Evolutionary conservation across 2,329 filamentous ascomycete genomes (phyloP).

Genomic region (Lizonia empirigonia): DNA sequence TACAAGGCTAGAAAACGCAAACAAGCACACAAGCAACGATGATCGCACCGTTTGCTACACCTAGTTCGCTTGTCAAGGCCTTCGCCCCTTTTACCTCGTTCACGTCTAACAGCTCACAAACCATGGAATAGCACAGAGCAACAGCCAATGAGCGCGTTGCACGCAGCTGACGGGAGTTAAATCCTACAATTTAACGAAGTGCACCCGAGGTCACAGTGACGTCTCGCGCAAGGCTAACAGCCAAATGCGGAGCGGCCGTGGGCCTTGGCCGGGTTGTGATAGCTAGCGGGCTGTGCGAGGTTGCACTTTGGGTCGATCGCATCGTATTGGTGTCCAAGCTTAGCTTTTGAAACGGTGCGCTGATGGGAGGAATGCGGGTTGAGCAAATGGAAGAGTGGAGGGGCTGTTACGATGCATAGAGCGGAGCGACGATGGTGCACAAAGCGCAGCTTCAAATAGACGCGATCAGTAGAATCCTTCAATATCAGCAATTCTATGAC

Average conservation of each 20-base stretch:
- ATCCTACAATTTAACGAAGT: conserved; percentile 3
- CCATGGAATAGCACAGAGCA: conserved; percentile 12
- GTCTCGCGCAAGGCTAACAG: conserved; percentile 15
- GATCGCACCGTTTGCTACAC: too few species aligned
- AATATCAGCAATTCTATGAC: not conserved
- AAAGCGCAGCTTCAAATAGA: not conserved
- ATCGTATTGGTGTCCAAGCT: conserved; percentile 10
- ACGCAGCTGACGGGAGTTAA: not conserved
- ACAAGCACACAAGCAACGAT: conserved; percentile 10
- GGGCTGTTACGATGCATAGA: not conserved
- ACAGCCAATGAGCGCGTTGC: conserved; percentile 7
- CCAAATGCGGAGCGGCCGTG: conserved; percentile 9
- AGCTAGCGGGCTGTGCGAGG: conserved; percentile 10
- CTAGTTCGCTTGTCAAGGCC: conserved; percentile 9
- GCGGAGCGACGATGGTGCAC: not conserved
- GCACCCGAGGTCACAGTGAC: conserved; percentile 17
- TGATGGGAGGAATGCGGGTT: conserved; percentile 7
- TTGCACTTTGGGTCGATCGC: conserved; percentile 15
- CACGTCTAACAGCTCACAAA: conserved; percentile 8
- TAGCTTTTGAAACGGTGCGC: conserved; percentile 9
- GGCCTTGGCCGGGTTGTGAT: conserved; percentile 12
- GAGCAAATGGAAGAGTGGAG: conserved; percentile 1
- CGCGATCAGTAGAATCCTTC: not conserved
- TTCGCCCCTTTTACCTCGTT: conserved; percentile 4
- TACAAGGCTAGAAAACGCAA: conserved; percentile 12